These are phyloP conservation scores for Sedum album DNA, from an alignment of 164 flowering plant species.

Conservation along the genomic window DNA sequence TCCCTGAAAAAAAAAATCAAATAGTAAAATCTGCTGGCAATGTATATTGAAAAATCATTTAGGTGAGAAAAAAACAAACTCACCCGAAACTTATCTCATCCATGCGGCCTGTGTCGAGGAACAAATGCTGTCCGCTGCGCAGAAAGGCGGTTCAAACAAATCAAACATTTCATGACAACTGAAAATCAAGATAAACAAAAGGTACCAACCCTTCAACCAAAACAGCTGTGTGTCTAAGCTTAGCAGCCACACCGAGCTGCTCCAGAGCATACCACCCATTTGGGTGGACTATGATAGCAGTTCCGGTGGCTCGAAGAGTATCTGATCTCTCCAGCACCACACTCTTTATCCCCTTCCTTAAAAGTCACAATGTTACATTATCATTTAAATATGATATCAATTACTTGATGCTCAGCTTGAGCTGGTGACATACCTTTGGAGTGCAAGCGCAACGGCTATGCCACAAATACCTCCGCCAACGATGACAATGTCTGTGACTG, in stretches of 20 bases:
- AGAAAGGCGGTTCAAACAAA: no score
- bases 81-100: background rate
- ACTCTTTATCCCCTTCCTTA: slow-evolving; percentile 9
- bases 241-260: slow-evolving; percentile 24
- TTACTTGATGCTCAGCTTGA: no score
- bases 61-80: background rate
- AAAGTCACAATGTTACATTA: background rate
- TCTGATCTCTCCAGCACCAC: slow-evolving; percentile 13
- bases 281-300: slow-evolving; percentile 20
- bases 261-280: slow-evolving; percentile 34
- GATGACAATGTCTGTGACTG: background rate
- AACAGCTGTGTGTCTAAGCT: slow-evolving; percentile 4
- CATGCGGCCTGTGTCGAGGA: background rate
- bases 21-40: background rate
- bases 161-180: background rate
- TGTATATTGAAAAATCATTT: no score
- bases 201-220: background rate
- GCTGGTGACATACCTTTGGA: no score
- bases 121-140: background rate
- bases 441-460: slow-evolving; percentile 7
- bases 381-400: no score
- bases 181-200: background rate
- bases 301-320: slow-evolving; percentile 18
- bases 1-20: background rate
- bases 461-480: slow-evolving; percentile 9